These are phyloP conservation scores for Thelonectria rubi DNA, from an alignment of 2,329 filamentous ascomycete species.

Conservation along the genomic window DNA sequence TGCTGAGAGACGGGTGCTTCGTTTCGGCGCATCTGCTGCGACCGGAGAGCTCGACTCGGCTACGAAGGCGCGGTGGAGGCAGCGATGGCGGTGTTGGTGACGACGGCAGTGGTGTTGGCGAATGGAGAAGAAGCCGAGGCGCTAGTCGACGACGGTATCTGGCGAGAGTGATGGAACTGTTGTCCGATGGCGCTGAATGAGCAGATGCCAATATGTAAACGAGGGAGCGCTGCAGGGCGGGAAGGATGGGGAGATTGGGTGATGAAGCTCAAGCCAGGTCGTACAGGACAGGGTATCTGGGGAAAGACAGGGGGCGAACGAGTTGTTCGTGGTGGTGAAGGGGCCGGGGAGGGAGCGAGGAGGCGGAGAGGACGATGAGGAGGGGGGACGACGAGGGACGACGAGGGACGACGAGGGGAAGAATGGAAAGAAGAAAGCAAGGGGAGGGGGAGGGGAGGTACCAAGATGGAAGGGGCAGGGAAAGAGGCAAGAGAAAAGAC, in stretches of 20 bases:
- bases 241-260: constrained; percentile 8
- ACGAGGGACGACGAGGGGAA: neutral
- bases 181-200: constrained; percentile 12
- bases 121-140: neutral
- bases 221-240: constrained; percentile 3
- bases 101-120: constrained; percentile 1
- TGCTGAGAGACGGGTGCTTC: no score
- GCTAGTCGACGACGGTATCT: neutral
- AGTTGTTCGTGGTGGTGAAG: neutral
- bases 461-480: neutral
- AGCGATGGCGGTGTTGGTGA: neutral
- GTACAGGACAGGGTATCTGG: constrained; percentile 2
- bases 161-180: constrained; percentile 12
- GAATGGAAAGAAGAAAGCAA: neutral
- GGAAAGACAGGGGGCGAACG: neutral
- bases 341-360: neutral
- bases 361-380: neutral
- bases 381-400: neutral
- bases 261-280: constrained; percentile 10
- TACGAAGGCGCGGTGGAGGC: neutral
- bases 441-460: neutral
- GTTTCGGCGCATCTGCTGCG: neutral
- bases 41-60: neutral
- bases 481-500: neutral
- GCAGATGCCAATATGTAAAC: neutral